These are phyloP conservation scores for Hymenoscyphus fraxineus DNA, from an alignment of 2,329 filamentous ascomycete species.

Conservation along the genomic window DNA sequence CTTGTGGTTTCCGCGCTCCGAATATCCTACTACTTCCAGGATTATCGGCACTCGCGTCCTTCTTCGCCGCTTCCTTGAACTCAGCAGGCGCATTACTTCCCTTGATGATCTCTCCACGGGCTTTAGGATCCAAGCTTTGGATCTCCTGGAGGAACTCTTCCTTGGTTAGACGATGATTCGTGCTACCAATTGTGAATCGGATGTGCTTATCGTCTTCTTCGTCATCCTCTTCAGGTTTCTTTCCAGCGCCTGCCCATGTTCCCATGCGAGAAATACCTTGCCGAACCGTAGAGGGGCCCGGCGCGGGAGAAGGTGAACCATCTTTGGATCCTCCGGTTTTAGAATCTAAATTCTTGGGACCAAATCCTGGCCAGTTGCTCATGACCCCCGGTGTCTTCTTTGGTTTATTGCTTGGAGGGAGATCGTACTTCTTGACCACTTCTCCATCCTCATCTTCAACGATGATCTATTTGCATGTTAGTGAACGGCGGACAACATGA, in stretches of 20 bases:
- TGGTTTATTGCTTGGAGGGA: conserved; percentile 46
- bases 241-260: conserved; percentile 26
- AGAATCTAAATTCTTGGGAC: conserved; percentile 14
- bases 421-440: conserved; percentile 78
- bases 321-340: conserved; percentile 10
- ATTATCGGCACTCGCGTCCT: conserved; percentile 27
- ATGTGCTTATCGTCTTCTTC: conserved; percentile 67
- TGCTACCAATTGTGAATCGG: conserved; percentile 70
- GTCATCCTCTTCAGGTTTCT: conserved; percentile 33
- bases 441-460: conserved; percentile 85
- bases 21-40: conserved; percentile 28
- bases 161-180: conserved; percentile 74
- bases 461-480: conserved; percentile 57
- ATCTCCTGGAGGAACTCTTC: conserved; percentile 75
- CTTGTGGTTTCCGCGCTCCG: conserved; percentile 31
- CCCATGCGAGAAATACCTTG: conserved; percentile 29
- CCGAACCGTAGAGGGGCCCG: conserved; percentile 14
- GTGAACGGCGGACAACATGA: not conserved
- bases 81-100: conserved; percentile 27
- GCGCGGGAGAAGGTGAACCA: not conserved
- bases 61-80: conserved; percentile 31
- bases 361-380: conserved; percentile 30
- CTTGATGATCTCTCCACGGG: conserved; percentile 37
- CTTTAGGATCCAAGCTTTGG: conserved; percentile 65
- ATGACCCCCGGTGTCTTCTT: conserved; percentile 20